Conservation (phyloP, 2,329 filamentous ascomycete species). For the Knufia petricola region DNA sequence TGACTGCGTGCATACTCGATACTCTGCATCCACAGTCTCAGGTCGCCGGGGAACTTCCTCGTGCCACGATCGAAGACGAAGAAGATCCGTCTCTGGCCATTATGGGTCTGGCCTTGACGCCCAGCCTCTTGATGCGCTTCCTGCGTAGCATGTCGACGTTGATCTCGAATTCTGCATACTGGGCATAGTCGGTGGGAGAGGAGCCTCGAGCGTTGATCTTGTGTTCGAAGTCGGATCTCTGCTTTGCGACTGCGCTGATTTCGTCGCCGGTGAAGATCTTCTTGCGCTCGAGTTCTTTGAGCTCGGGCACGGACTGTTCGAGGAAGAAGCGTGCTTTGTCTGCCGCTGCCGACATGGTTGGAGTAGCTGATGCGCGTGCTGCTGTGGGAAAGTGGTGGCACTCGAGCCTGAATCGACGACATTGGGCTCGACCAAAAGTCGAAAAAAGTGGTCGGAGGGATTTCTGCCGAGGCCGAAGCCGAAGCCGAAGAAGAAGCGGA, state of each 20-base stretch:
- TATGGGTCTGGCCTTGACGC: conserved; percentile 61
- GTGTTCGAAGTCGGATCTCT: conserved; percentile 89
- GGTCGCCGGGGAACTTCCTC: conserved; percentile 69
- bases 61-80: conserved; percentile 82
- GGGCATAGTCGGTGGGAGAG: conserved; percentile 66
- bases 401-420: too few species aligned
- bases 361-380: conserved; percentile 9
- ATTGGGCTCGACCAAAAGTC: neutral
- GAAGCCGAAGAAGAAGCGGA: too few species aligned
- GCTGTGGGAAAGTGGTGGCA: neutral
- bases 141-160: conserved; percentile 62
- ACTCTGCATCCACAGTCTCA: conserved; percentile 82
- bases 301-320: conserved; percentile 82
- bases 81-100: conserved; percentile 74
- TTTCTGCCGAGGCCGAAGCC: too few species aligned
- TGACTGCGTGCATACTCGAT: conserved; percentile 67
- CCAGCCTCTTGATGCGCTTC: conserved; percentile 73
- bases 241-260: conserved; percentile 77
- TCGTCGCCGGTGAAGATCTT: conserved; percentile 85
- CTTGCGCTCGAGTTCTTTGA: conserved; percentile 86
- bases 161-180: conserved; percentile 67
- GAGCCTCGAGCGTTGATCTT: conserved; percentile 74
- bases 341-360: conserved; percentile 69
- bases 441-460: too few species aligned
- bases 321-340: conserved; percentile 95